Evolutionary conservation across 495 filamentous ascomycete genomes (phyloP).

Genomic region (Corynascus novoguineensis): DNA sequence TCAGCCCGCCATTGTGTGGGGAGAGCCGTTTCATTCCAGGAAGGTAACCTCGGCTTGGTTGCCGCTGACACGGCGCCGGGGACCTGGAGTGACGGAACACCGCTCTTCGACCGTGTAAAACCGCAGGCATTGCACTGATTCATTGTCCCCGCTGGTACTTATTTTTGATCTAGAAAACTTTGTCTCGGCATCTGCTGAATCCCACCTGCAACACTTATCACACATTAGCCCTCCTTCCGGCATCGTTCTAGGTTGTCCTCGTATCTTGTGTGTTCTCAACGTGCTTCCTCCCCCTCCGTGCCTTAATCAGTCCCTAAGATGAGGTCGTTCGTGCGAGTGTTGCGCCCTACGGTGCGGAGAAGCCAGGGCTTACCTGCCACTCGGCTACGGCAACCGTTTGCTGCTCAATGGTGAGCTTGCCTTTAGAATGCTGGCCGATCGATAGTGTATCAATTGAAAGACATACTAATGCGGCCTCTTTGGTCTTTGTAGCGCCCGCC

Average conservation of each 20-base stretch:
- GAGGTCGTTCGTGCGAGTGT: constrained; percentile 62
- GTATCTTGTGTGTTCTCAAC: not conserved
- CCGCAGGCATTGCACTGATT: not conserved
- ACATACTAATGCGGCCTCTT: not conserved
- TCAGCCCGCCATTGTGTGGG: constrained; percentile 4
- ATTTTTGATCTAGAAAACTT: not conserved
- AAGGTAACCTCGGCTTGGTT: constrained; percentile 16
- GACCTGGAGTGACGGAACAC: not conserved
- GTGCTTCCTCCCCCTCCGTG: constrained; percentile 9
- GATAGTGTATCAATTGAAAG: too few species aligned
- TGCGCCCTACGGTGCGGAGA: constrained; percentile 63
- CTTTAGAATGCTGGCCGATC: too few species aligned
- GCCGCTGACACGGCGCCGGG: not conserved
- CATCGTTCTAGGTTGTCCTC: not conserved
- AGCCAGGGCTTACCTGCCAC: constrained; percentile 36
- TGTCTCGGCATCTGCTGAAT: too few species aligned
- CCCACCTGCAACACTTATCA: too few species aligned
- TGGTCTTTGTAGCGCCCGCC: constrained; percentile 45
- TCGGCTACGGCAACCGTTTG: constrained; percentile 22
- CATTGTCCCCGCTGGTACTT: not conserved
- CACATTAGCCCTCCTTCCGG: not conserved
- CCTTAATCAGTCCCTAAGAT: constrained; percentile 38
- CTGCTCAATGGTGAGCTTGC: constrained; percentile 26
- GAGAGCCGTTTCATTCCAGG: not conserved
- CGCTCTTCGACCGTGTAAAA: constrained; percentile 8